Conservation (phyloP, 1,139 yeast species). For the Wickerhamomyces sp. region DNA sequence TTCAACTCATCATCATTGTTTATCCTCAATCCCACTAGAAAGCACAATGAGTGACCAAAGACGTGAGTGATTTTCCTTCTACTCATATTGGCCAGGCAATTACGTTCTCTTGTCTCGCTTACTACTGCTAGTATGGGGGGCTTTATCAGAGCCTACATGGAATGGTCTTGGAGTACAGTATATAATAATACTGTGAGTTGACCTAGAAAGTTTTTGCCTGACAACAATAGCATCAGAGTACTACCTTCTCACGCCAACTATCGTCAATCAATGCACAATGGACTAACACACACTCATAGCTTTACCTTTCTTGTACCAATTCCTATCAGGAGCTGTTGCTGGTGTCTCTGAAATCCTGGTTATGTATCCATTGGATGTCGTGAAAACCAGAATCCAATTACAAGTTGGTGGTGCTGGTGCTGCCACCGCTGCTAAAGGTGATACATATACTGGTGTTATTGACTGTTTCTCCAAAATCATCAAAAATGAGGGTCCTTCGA, state of each 20-base stretch:
- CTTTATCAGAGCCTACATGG: too few species aligned
- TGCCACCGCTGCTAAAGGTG: slow-evolving; percentile 28
- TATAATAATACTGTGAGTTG: too few species aligned
- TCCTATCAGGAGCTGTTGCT: slow-evolving; percentile 92
- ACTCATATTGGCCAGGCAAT: not conserved
- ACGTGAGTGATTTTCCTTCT: slow-evolving; percentile 11
- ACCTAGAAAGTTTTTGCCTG: not conserved
- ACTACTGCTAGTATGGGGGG: too few species aligned
- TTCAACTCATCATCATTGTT: too few species aligned
- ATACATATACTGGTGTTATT: slow-evolving; percentile 69
- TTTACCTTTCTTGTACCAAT: slow-evolving; percentile 86
- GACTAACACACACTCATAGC: slow-evolving; percentile 27
- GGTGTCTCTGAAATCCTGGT: slow-evolving; percentile 96
- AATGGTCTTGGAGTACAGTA: too few species aligned
- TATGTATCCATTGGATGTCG: slow-evolving; percentile 98
- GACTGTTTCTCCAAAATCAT: slow-evolving; percentile 82
- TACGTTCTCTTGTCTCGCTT: too few species aligned
- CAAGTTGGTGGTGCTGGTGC: slow-evolving; percentile 45
- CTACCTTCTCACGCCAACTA: too few species aligned
- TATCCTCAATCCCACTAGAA: not conserved
- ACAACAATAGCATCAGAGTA: slow-evolving; percentile 7
- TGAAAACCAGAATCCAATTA: slow-evolving; percentile 94
- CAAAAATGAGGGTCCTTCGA: slow-evolving; percentile 75
- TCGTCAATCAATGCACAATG: too few species aligned
- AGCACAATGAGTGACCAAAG: slow-evolving; percentile 14